Evolutionary conservation across 2,329 filamentous ascomycete genomes (phyloP).

Genomic region (Hymenoscyphus fraxineus): DNA sequence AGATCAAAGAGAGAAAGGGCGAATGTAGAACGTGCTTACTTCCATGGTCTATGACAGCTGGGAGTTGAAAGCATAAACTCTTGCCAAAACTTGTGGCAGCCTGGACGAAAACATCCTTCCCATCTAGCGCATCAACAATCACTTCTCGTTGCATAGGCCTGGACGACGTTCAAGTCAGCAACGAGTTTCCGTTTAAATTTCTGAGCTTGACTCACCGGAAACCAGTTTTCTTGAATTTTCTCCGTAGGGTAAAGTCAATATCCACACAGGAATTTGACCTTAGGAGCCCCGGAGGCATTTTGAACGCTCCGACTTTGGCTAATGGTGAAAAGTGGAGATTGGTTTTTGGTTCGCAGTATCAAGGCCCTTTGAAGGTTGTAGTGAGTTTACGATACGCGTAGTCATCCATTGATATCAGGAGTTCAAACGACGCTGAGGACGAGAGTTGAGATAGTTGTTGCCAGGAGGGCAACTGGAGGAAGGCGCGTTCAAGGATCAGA

Average conservation of each 20-base stretch:
- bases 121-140: conserved; percentile 73
- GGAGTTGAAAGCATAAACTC: conserved; percentile 87
- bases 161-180: conserved; percentile 17
- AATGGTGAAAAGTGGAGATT: neutral
- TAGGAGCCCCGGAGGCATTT: conserved; percentile 35
- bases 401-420: neutral
- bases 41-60: conserved; percentile 81
- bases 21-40: conserved; percentile 51
- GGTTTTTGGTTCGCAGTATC: neutral
- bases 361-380: neutral
- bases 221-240: conserved; percentile 68
- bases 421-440: neutral
- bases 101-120: conserved; percentile 89
- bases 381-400: neutral
- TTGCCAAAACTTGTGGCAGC: conserved; percentile 90
- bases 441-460: no score
- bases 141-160: conserved; percentile 86
- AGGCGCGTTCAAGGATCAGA: no score
- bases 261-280: conserved; percentile 54
- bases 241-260: conserved; percentile 69
- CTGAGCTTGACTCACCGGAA: conserved; percentile 54
- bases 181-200: neutral
- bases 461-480: no score
- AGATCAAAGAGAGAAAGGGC: conserved; percentile 10
- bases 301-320: neutral